Evolutionary conservation across 2,329 filamentous ascomycete species (phyloP).

Genomic region (Scolecobasidium constrictum): DNA sequence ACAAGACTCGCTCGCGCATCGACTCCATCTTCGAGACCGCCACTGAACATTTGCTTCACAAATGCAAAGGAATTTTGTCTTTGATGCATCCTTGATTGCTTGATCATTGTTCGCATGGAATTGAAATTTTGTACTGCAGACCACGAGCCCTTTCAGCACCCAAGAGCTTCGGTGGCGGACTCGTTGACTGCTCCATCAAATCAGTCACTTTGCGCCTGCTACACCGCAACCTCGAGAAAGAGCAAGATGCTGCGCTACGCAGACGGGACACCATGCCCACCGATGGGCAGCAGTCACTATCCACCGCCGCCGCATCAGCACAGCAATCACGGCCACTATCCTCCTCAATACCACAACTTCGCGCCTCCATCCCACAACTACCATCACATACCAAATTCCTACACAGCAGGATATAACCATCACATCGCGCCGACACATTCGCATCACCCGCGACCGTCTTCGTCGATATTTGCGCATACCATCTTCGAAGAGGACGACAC

Average conservation of each 20-base stretch:
- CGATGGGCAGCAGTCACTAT: not conserved
- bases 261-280: conserved; percentile 9
- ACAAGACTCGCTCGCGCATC: too few species aligned
- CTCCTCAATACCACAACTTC: not conserved
- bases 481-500: conserved; percentile 9
- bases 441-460: not conserved
- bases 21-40: too few species aligned
- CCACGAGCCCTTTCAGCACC: too few species aligned
- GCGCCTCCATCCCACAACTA: not conserved
- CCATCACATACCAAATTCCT: conserved; percentile 4
- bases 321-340: not conserved
- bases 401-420: conserved; percentile 3
- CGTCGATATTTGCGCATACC: not conserved
- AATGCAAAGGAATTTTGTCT: too few species aligned
- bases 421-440: not conserved
- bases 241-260: conserved; percentile 9
- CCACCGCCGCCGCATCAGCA: not conserved
- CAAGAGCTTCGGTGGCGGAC: too few species aligned
- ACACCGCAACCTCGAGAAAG: too few species aligned
- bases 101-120: too few species aligned
- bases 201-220: too few species aligned
- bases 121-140: too few species aligned
- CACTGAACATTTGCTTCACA: too few species aligned
- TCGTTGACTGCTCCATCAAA: too few species aligned
- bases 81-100: too few species aligned